Evolutionary conservation across 139 green algal species (phyloP).

Genomic region (Chlamydomonas incerta): DNA sequence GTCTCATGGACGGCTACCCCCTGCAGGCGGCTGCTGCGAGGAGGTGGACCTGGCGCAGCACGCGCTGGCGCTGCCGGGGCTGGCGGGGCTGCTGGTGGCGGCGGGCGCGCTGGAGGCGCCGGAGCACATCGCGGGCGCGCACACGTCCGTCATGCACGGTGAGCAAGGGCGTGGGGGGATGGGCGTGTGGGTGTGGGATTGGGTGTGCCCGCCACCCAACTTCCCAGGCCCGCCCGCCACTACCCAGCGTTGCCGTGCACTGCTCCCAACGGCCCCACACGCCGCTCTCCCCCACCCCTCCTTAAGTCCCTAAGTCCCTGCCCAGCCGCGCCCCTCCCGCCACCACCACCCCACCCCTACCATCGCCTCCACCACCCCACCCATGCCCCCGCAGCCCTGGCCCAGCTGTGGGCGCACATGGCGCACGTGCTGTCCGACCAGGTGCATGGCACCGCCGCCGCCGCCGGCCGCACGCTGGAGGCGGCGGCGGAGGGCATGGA

Average conservation of each 20-base stretch:
- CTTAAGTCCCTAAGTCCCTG: too few species aligned
- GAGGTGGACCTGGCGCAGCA: conserved; percentile 34
- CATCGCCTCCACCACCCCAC: neutral
- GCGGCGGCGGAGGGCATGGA: neutral
- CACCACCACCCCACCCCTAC: neutral
- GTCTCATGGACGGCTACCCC: too few species aligned
- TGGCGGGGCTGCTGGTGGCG: conserved; percentile 8
- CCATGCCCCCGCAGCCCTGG: neutral
- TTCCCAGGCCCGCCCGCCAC: too few species aligned
- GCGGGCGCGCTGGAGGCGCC: neutral
- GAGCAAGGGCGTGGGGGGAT: too few species aligned
- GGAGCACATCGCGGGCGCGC: neutral
- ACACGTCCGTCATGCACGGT: conserved; percentile 2
- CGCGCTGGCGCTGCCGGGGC: conserved; percentile 8
- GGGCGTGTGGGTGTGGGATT: neutral
- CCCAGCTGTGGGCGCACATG: conserved; percentile 2
- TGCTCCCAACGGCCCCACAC: too few species aligned
- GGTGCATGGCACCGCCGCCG: neutral
- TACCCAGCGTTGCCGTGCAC: too few species aligned
- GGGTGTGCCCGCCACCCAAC: too few species aligned
- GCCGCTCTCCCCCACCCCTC: neutral
- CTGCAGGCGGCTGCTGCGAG: conserved; percentile 16
- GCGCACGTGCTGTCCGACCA: neutral
- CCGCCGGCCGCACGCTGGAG: neutral
- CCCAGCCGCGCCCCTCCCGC: too few species aligned